Evolutionary conservation across 2,329 filamentous ascomycete species (phyloP).

Genomic region (Fusarium sterilihyphosum): DNA sequence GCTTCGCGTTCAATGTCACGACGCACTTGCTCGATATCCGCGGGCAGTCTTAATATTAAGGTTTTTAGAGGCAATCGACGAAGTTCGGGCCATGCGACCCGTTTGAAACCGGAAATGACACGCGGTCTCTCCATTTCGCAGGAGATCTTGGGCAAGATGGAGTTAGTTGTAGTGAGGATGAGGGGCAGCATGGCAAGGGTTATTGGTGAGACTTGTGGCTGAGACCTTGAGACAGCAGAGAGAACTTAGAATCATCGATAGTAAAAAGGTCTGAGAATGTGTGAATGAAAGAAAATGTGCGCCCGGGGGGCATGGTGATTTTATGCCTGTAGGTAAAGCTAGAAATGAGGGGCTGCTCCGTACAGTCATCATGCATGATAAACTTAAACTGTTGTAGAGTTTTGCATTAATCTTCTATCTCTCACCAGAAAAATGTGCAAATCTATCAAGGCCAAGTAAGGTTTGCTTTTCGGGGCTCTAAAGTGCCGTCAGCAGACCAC

Average conservation of each 20-base stretch:
- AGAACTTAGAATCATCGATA: neutral
- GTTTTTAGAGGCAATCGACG: rapidly evolving
- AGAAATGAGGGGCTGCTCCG: neutral
- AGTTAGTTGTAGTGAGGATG: neutral
- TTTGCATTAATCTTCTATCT: rapidly evolving
- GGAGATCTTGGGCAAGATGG: neutral
- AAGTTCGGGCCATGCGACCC: neutral
- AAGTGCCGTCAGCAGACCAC: neutral
- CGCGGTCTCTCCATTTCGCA: neutral
- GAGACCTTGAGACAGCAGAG: neutral
- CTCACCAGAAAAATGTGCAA: neutral
- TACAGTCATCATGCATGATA: neutral
- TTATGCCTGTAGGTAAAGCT: neutral
- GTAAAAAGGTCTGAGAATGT: neutral
- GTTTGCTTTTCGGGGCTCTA: neutral
- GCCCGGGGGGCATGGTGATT: neutral
- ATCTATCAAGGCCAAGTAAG: neutral
- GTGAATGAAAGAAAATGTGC: neutral
- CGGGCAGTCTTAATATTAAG: rapidly evolving
- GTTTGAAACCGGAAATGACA: neutral
- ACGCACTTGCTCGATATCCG: neutral
- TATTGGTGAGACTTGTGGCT: neutral
- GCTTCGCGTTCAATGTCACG: rapidly evolving
- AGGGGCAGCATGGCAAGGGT: neutral
- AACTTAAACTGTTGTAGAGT: neutral